Evolutionary conservation across 257 asterid species (phyloP).

Genomic region (Forsythia suspensa): DNA sequence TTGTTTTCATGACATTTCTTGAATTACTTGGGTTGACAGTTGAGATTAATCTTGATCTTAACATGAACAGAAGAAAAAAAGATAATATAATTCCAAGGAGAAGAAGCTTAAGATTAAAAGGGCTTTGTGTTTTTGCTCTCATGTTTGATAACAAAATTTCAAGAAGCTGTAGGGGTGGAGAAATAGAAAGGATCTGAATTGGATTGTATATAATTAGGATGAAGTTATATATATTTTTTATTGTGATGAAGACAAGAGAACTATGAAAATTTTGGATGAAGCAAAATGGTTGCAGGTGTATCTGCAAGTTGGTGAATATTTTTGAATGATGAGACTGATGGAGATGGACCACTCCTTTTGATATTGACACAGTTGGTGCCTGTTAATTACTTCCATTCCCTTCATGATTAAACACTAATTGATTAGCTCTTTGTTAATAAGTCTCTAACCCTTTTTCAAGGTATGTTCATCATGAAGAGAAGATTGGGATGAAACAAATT

Average conservation of each 20-base stretch:
- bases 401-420: neutral
- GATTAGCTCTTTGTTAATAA: neutral
- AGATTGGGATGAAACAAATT: neutral
- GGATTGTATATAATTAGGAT: conserved; percentile 18
- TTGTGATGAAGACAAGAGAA: conserved; percentile 43
- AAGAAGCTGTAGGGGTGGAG: too few species aligned
- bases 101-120: conserved; percentile 49
- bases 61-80: conserved; percentile 38
- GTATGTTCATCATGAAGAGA: neutral
- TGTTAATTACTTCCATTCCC: neutral
- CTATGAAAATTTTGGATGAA: conserved; percentile 56
- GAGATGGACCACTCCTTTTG: conserved; percentile 13
- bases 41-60: conserved; percentile 38
- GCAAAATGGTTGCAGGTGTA: conserved; percentile 68
- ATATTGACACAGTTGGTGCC: neutral
- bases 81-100: conserved; percentile 25
- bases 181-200: neutral
- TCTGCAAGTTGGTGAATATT: conserved; percentile 46
- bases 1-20: neutral
- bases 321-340: conserved; percentile 17
- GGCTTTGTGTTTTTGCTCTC: conserved; percentile 60
- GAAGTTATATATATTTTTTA: conserved; percentile 27
- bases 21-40: conserved; percentile 21
- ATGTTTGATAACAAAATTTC: conserved; percentile 21
- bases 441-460: neutral